A percentile compares a stretch with the other conserved stretches of the same genome.
Evolutionary conservation across 768 basidiomycete species (phyloP).

Genomic region (Phanerochaete carnosa): DNA sequence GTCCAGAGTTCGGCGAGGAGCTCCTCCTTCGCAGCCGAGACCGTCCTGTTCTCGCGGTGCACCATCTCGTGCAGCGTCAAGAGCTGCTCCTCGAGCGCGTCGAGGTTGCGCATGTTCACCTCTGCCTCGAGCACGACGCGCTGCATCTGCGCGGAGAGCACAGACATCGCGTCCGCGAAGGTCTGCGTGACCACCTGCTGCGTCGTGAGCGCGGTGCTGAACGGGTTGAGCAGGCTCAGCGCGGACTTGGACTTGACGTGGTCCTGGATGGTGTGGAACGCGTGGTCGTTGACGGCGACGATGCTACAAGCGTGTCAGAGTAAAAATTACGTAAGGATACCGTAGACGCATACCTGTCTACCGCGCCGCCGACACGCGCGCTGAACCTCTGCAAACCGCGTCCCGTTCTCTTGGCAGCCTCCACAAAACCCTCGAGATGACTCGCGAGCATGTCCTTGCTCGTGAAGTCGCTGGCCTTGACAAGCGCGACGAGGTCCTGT

Average conservation of each 20-base stretch:
- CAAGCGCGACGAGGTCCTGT: conserved; percentile 58
- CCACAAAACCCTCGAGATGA: conserved; percentile 49
- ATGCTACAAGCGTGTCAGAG: conserved; percentile 39
- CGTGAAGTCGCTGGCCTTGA: conserved; percentile 59
- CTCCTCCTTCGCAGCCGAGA: conserved; percentile 44
- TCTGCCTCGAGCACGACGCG: conserved; percentile 70
- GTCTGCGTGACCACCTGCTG: conserved; percentile 47
- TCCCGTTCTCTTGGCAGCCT: conserved; percentile 58
- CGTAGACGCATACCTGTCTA: conserved; percentile 60
- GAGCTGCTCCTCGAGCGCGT: conserved; percentile 61
- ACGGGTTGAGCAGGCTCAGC: conserved; percentile 27
- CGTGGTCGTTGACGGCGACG: conserved; percentile 72
- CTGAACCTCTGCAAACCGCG: conserved; percentile 59
- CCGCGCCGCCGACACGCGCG: conserved; percentile 67
- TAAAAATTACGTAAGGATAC: not conserved
- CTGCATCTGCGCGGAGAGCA: conserved; percentile 47
- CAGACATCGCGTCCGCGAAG: conserved; percentile 62
- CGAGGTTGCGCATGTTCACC: conserved; percentile 48
- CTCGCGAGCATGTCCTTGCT: conserved; percentile 56
- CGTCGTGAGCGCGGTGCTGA: conserved; percentile 29
- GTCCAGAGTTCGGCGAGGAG: conserved; percentile 72
- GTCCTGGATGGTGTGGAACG: conserved; percentile 51
- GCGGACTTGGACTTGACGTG: conserved; percentile 27
- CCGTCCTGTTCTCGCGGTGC: conserved; percentile 50
- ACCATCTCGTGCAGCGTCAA: conserved; percentile 54